A percentile compares a stretch with the other conserved stretches of the same genome.
These are phyloP conservation scores for Pichia membranifaciens DNA, from an alignment of 805 yeast species.

Conservation along the genomic window DNA sequence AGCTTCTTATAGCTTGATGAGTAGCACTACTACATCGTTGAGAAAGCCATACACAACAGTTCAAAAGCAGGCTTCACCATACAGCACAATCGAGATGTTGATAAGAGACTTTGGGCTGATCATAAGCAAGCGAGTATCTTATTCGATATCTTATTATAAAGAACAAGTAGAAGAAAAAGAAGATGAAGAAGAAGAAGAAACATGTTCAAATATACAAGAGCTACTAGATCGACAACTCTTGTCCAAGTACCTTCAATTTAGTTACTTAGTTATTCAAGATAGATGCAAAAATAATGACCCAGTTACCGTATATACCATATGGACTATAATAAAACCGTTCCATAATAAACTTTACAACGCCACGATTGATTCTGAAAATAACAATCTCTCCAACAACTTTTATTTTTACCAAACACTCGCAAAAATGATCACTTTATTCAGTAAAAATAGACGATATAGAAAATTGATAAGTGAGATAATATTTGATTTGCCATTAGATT, in stretches of 20 bases:
- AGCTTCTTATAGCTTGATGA: constrained; percentile 6
- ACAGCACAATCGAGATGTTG: constrained; percentile 10
- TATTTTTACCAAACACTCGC: constrained; percentile 27
- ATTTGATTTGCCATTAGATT: constrained; percentile 29
- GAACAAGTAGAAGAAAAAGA: neutral
- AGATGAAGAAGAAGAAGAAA: neutral
- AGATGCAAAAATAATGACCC: constrained; percentile 23
- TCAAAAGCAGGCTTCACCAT: neutral
- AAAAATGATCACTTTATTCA: constrained; percentile 24
- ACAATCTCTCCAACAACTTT: constrained; percentile 25
- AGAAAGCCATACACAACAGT: too few species aligned
- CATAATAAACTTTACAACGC: constrained; percentile 27
- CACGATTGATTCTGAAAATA: constrained; percentile 20
- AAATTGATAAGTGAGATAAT: constrained; percentile 24
- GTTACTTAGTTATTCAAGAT: constrained; percentile 25
- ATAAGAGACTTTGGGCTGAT: constrained; percentile 17
- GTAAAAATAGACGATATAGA: constrained; percentile 28
- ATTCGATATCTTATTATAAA: constrained; percentile 12
- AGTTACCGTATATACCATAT: constrained; percentile 23
- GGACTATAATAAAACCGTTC: constrained; percentile 27
- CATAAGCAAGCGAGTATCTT: constrained; percentile 10
- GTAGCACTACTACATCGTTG: neutral
- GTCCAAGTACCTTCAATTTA: constrained; percentile 24
- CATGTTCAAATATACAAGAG: constrained; percentile 11
- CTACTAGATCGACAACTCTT: constrained; percentile 17